Evolutionary conservation across 352 stramenopile species (phyloP).

Genomic region (Phytopythium kandeliae): DNA sequence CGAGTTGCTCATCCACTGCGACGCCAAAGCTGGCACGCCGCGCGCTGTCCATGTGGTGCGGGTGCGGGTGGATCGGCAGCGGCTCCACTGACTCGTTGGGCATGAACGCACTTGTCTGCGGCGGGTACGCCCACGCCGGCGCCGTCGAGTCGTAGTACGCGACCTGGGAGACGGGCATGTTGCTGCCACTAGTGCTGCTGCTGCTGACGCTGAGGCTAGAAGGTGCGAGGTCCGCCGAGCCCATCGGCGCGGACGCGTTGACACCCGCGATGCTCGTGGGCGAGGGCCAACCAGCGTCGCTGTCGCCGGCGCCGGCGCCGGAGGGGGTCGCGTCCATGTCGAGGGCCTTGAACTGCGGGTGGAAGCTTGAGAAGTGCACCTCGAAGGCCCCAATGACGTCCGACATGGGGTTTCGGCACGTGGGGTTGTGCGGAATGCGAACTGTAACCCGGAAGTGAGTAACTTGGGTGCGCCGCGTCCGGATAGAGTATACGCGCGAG

Average conservation of each 20-base stretch:
- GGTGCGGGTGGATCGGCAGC: constrained; percentile 22
- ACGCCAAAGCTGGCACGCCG: not conserved
- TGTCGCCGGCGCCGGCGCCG: not conserved
- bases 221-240: constrained; percentile 1
- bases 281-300: constrained; percentile 16
- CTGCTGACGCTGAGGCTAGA: constrained; percentile 11
- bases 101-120: constrained; percentile 9
- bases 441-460: constrained; percentile 1
- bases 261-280: constrained; percentile 12
- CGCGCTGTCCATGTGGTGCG: not conserved
- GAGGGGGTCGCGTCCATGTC: constrained; percentile 13
- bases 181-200: constrained; percentile 8
- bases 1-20: constrained; percentile 27
- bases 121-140: constrained; percentile 13
- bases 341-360: constrained; percentile 29
- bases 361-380: constrained; percentile 37
- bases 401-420: constrained; percentile 4
- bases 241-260: not conserved
- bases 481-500: not conserved
- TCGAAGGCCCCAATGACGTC: constrained; percentile 6
- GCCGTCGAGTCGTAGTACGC: not conserved
- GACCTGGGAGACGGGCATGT: not conserved
- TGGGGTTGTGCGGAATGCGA: not conserved
- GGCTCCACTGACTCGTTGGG: constrained; percentile 17
- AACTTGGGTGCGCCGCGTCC: not conserved